Percentiles rank a stretch among this genome's conserved stretches.
phyloP scores from a whole-genome alignment of 208 protist genomes.

The Trypanosoma mega region DNA sequence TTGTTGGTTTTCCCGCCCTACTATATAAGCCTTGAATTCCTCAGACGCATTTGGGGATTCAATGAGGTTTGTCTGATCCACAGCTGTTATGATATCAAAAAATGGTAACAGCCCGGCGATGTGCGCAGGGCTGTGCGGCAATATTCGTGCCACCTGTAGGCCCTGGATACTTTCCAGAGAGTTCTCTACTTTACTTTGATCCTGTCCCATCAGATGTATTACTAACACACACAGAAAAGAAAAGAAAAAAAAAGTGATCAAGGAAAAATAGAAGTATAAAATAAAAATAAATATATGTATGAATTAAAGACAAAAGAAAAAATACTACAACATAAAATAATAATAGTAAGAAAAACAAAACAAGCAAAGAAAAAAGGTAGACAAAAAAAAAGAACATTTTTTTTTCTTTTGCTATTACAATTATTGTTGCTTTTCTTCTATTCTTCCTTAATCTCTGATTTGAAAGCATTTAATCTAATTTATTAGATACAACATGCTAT shows the following conservation, averaged over 20 bases:
- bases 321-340: conserved; percentile 11
- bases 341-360: conserved; percentile 16
- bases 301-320: background rate
- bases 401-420: conserved; percentile 2
- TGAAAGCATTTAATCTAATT: no score
- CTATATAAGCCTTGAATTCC: conserved; percentile 63
- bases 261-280: conserved; percentile 14
- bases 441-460: no score
- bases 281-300: conserved; percentile 11
- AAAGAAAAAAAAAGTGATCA: conserved; percentile 19
- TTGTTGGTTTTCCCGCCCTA: conserved; percentile 30
- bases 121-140: conserved; percentile 76
- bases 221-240: conserved; percentile 10
- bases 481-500: no score
- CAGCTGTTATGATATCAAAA: conserved; percentile 85
- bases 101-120: conserved; percentile 75
- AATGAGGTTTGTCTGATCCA: conserved; percentile 48
- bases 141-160: conserved; percentile 76
- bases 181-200: conserved; percentile 30
- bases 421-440: conserved; percentile 5
- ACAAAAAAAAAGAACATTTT: conserved; percentile 15
- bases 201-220: conserved; percentile 42
- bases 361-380: conserved; percentile 11
- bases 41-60: conserved; percentile 18
- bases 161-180: conserved; percentile 42